These are phyloP conservation scores for Dendrostoma leiphaemia DNA, from an alignment of 2,329 filamentous ascomycete species.

Conservation along the genomic window DNA sequence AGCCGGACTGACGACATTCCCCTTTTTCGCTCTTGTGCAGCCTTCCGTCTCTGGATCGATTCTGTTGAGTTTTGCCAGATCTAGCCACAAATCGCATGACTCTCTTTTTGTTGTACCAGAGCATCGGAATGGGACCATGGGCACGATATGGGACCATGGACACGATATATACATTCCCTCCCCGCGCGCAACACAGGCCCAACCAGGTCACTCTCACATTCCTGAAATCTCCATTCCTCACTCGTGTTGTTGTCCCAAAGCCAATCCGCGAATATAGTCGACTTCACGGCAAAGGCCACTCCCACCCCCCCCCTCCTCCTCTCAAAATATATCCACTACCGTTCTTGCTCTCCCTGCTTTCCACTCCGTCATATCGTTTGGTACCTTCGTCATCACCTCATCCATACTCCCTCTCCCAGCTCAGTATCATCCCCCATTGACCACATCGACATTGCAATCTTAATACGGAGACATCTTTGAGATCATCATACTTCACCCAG, in stretches of 20 bases:
- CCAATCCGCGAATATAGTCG: too few species aligned
- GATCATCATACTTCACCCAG: background rate
- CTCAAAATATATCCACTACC: constrained; percentile 12
- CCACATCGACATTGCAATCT: too few species aligned
- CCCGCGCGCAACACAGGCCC: background rate
- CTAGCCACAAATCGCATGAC: background rate
- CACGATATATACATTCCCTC: constrained; percentile 6
- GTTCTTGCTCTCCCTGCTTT: constrained; percentile 1
- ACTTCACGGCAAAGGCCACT: background rate
- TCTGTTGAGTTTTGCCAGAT: background rate
- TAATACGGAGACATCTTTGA: background rate
- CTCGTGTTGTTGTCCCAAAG: constrained; percentile 19
- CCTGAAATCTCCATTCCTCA: constrained; percentile 17
- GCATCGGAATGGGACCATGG: background rate
- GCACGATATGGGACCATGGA: background rate
- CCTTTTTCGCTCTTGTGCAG: constrained; percentile 5
- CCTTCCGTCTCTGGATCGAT: background rate
- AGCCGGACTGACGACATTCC: background rate
- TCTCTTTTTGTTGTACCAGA: background rate
- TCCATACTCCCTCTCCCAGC: background rate
- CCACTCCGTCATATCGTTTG: background rate
- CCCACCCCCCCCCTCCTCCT: background rate
- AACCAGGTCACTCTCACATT: constrained; percentile 8
- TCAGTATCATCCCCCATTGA: too few species aligned
- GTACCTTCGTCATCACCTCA: too few species aligned